A percentile compares a stretch with the other conserved stretches of the same genome.
Conservation (phyloP, 768 basidiomycete genomes). For the Mycena kentingensis region DNA sequence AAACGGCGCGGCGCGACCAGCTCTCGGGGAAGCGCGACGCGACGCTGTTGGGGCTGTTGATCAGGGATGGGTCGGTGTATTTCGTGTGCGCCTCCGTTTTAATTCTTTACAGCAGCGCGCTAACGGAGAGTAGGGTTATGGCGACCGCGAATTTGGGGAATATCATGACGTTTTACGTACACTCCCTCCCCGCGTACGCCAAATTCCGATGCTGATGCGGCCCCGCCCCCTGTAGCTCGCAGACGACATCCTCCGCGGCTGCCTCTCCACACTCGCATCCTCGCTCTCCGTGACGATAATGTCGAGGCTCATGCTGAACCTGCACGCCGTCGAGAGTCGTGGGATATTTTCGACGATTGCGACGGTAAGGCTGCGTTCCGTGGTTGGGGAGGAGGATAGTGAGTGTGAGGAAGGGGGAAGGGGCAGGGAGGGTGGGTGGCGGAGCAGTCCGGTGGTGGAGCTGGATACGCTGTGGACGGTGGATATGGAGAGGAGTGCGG, state of each 20-base stretch:
- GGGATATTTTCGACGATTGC: constrained; percentile 15
- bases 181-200: too few species aligned
- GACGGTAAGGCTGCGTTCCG: too few species aligned
- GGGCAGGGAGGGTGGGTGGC: too few species aligned
- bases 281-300: constrained; percentile 16
- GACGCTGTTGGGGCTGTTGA: not conserved
- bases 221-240: not conserved
- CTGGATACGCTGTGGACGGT: constrained; percentile 16
- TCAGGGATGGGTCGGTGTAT: constrained; percentile 11
- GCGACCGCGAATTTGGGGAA: constrained; percentile 7
- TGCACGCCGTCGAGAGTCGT: constrained; percentile 13
- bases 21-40: not conserved
- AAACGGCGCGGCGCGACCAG: not conserved
- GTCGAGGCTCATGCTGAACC: constrained; percentile 18
- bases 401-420: too few species aligned
- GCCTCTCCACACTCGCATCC: constrained; percentile 12
- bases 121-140: constrained; percentile 2
- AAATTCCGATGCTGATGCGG: not conserved
- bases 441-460: not conserved
- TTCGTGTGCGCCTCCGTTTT: not conserved
- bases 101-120: not conserved
- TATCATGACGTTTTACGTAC: constrained; percentile 14
- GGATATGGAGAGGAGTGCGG: constrained; percentile 13
- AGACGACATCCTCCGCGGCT: constrained; percentile 17
- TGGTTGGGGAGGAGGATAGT: too few species aligned